A percentile compares a stretch with the other conserved stretches of the same genome.
Evolutionary conservation across 257 asterid genomes (phyloP).

Genomic region (Catharanthus roseus): DNA sequence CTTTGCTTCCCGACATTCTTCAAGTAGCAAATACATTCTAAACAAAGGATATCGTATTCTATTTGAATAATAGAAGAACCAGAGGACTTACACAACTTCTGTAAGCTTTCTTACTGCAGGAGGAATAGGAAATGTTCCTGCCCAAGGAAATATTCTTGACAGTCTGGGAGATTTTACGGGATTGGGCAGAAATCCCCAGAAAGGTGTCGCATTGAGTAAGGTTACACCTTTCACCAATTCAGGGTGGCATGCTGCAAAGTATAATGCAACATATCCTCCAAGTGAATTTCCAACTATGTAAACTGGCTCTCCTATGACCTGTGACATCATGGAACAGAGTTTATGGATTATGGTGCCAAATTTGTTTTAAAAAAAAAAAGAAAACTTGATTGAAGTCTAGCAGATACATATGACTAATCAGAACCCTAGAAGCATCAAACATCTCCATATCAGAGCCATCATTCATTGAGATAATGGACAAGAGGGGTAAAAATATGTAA

Average conservation of each 20-base stretch:
- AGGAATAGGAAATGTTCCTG: constrained; percentile 92
- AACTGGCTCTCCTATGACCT: constrained; percentile 90
- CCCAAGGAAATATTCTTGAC: constrained; percentile 78
- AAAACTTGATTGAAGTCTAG: not conserved
- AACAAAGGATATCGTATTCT: not conserved
- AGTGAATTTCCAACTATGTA: constrained; percentile 93
- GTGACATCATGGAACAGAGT: constrained; percentile 16
- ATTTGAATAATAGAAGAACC: not conserved
- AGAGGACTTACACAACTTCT: constrained; percentile 52
- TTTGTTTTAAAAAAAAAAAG: not conserved
- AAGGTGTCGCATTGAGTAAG: constrained; percentile 87
- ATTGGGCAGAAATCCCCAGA: constrained; percentile 93
- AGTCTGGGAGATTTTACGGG: constrained; percentile 70
- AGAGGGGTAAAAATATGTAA: not conserved
- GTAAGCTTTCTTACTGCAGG: constrained; percentile 46
- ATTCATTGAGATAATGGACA: not conserved
- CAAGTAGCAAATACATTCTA: not conserved
- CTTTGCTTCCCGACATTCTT: not conserved
- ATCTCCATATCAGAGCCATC: too few relatives aligned
- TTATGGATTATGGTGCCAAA: constrained; percentile 10
- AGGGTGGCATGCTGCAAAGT: constrained; percentile 80
- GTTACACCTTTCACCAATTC: constrained; percentile 85
- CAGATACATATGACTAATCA: not conserved
- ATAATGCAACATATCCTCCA: constrained; percentile 86
- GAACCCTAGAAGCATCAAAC: not conserved